Conservation (phyloP, 768 basidiomycete species). For the Leccinum olivaceopallidum region DNA sequence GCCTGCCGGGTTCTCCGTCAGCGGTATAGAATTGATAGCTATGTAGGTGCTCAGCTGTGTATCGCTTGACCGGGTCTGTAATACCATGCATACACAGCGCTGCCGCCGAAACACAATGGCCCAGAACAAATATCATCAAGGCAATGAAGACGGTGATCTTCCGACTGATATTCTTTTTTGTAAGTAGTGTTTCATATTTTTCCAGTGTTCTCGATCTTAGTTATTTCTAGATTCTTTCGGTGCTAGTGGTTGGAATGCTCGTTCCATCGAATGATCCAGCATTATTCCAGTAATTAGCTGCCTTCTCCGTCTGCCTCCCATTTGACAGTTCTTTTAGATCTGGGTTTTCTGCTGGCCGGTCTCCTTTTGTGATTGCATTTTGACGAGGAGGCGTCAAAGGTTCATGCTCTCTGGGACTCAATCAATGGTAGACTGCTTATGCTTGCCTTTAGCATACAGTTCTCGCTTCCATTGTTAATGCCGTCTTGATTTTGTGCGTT, state of each 20-base stretch:
- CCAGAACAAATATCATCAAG: conserved; percentile 75
- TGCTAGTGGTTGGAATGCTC: conserved; percentile 70
- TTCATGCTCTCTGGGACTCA: conserved; percentile 14
- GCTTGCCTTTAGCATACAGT: conserved; percentile 29
- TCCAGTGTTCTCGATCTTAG: not conserved
- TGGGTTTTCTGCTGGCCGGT: conserved; percentile 53
- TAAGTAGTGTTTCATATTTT: not conserved
- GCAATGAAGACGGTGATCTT: conserved; percentile 78
- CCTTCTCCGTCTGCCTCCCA: not conserved
- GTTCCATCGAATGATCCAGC: conserved; percentile 65
- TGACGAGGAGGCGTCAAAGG: conserved; percentile 68
- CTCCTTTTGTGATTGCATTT: conserved; percentile 87
- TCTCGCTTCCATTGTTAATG: conserved; percentile 72
- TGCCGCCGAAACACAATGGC: conserved; percentile 76
- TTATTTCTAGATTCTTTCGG: conserved; percentile 20
- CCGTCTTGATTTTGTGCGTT: conserved; percentile 65
- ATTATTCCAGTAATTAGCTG: conserved; percentile 42
- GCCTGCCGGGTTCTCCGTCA: conserved; percentile 66
- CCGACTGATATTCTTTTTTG: conserved; percentile 53
- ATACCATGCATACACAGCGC: conserved; percentile 41
- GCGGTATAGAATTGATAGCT: conserved; percentile 75
- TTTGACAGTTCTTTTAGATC: conserved; percentile 8
- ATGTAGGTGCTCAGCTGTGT: conserved; percentile 43
- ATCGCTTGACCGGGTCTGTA: conserved; percentile 11
- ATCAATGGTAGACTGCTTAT: conserved; percentile 12